Evolutionary conservation across 768 basidiomycete genomes (phyloP), one percentile per base, ranked within the genome.

Genomic region (Psilocybe cubensis): DNA sequence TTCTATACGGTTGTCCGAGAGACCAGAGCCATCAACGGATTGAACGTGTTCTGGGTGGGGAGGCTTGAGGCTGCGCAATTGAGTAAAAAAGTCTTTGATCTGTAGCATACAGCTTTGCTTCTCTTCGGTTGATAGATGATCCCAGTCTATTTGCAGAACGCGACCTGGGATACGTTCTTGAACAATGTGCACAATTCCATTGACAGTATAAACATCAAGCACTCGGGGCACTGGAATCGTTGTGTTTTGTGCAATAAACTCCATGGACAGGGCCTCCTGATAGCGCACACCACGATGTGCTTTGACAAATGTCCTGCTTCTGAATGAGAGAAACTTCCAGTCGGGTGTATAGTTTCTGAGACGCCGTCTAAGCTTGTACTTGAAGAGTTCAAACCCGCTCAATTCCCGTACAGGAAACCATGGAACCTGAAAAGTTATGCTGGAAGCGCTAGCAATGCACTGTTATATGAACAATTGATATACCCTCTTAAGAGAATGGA

Each of bases 201-300:
- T 3, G 23, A 3, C 4, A 8, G 14, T 6, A 21, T n/a, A 33
- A 1, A 50, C 48, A 17, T 17, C 48, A 2, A n/a, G 8, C 11
- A 50, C 48, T 8, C 48, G 48, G 6, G 48, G 28, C 2, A 50
- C 48, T 6, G 28, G 48, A n/a, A 50, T 50, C 18, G 48, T 50
- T n/a, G 48, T 50, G 28, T 50, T 50, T 33, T 31, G 1, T 18
- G 48, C 48, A 29, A 50, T 50, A 50, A 31, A 50, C 1, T 50
- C 48, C 28, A 50, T 50, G 27, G 48, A 31, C 3, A 14, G n/a
- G 17, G 48, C 48, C 28, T 50, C 48, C 28, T 29, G 27, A 5
- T 31, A 21, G 27, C 48, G 48, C 2, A 50, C 48, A 3, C 14
- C 5, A 41, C 4, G 14, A 12, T 12, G 5, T 41, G 5, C 40